Conservation (phyloP, 164 flowering plant genomes). For the Pachysandra terminalis region DNA sequence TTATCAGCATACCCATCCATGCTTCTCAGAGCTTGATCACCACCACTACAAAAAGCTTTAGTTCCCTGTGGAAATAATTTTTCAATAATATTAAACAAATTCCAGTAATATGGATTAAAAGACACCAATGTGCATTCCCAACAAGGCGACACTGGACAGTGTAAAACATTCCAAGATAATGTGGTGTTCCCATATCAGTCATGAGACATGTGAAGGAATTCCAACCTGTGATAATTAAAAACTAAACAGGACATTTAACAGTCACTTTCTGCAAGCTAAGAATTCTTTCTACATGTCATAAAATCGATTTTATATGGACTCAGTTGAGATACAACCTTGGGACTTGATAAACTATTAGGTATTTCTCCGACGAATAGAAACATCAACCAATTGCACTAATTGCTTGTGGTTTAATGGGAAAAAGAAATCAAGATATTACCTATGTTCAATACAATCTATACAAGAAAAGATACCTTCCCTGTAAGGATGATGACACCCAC, state of each 20-base stretch:
- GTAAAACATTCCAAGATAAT: neutral
- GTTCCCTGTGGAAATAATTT: constrained; percentile 55
- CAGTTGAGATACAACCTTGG: neutral
- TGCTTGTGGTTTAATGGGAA: neutral
- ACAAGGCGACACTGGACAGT: neutral
- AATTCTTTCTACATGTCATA: neutral
- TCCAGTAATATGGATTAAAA: neutral
- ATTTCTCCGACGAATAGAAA: neutral
- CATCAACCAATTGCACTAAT: neutral
- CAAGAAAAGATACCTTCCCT: constrained; percentile 54
- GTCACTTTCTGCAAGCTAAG: neutral
- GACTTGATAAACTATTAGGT: neutral
- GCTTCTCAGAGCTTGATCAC: constrained; percentile 83
- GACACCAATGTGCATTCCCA: neutral
- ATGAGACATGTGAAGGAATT: neutral
- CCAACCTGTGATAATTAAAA: neutral
- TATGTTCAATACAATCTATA: neutral
- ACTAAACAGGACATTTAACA: neutral
- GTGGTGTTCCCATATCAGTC: neutral
- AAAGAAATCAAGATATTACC: neutral
- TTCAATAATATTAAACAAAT: constrained; percentile 1
- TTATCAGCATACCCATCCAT: constrained; percentile 74
- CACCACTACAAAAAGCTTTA: constrained; percentile 94
- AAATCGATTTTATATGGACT: neutral
- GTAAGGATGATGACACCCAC: constrained; percentile 88